Evolutionary conservation across 2,329 filamentous ascomycete species (phyloP).

Genomic region (Sporothrix inflata): DNA sequence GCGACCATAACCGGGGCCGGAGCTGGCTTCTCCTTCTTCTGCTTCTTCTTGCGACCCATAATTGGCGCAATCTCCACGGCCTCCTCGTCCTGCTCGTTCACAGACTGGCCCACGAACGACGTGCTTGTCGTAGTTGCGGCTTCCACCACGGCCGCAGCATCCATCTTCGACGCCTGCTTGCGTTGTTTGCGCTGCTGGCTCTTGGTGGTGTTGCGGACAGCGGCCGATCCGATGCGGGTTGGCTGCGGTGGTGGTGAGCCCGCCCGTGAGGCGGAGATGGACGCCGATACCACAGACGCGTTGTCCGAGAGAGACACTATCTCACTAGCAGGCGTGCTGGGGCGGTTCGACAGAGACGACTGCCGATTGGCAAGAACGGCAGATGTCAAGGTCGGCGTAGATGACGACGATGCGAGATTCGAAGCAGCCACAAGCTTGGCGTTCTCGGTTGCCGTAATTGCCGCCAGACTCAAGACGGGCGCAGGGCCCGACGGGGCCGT

Average conservation of each 20-base stretch:
- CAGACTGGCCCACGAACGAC: conserved; percentile 44
- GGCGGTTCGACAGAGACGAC: conserved; percentile 45
- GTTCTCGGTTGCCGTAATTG: conserved; percentile 33
- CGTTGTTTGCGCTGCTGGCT: conserved; percentile 78
- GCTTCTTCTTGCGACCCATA: conserved; percentile 80
- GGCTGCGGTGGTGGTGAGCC: conserved; percentile 67
- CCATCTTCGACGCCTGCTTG: conserved; percentile 68
- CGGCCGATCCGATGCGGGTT: conserved; percentile 66
- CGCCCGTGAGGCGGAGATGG: conserved; percentile 68
- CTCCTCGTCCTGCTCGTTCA: conserved; percentile 52
- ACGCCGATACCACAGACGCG: conserved; percentile 72
- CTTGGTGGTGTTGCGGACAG: conserved; percentile 72
- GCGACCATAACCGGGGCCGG: conserved; percentile 33
- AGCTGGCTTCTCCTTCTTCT: conserved; percentile 69
- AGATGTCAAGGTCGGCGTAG: neutral
- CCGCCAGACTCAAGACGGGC: conserved; percentile 36
- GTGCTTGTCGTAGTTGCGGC: neutral
- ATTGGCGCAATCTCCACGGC: conserved; percentile 65
- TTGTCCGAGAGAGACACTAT: conserved; percentile 78
- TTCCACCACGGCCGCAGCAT: conserved; percentile 54
- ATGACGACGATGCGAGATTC: neutral
- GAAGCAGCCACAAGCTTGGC: conserved; percentile 15
- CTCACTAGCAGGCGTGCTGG: conserved; percentile 75
- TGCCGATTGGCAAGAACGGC: conserved; percentile 21
- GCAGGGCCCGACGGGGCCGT: conserved; percentile 43